A percentile compares a stretch with the other conserved stretches of the same genome.
Conservation (phyloP, 345 rosid species). For the Viola odorata region DNA sequence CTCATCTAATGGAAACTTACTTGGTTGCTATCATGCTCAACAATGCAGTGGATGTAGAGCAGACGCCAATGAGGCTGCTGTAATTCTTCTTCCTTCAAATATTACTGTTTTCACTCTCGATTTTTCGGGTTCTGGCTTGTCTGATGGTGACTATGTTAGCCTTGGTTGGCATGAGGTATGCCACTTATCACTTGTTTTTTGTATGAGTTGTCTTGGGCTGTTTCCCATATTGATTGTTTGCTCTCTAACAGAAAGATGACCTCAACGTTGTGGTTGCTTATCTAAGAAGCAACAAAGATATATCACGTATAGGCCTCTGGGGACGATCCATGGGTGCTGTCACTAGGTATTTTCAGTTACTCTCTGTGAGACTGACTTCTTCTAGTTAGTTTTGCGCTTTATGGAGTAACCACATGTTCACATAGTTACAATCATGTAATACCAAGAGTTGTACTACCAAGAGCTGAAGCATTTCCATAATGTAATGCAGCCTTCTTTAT, state of each 20-base stretch:
- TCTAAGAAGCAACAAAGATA: slow-evolving; percentile 62
- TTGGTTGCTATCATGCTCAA: slow-evolving; percentile 9
- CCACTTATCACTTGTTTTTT: slow-evolving; percentile 2
- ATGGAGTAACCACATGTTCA: too few relatives aligned
- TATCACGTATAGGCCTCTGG: slow-evolving; percentile 91
- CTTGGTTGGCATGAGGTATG: slow-evolving; percentile 37
- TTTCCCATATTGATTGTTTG: slow-evolving; percentile 9
- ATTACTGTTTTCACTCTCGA: slow-evolving; percentile 30
- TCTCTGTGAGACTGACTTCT: slow-evolving; percentile 7
- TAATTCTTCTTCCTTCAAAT: slow-evolving; percentile 33
- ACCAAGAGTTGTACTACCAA: too few relatives aligned
- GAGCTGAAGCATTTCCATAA: not conserved
- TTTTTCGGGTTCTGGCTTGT: slow-evolving; percentile 35
- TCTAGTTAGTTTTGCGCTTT: not conserved
- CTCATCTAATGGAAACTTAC: slow-evolving; percentile 13
- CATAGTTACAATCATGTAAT: too few relatives aligned
- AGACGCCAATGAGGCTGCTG: slow-evolving; percentile 33
- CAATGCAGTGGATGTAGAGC: slow-evolving; percentile 32
- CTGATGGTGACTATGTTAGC: slow-evolving; percentile 34
- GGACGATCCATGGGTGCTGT: slow-evolving; percentile 99
- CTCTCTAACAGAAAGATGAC: slow-evolving; percentile 67
- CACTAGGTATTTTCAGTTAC: slow-evolving; percentile 54
- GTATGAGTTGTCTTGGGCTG: not conserved
- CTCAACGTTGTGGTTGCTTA: slow-evolving; percentile 81
- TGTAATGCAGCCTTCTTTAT: slow-evolving; percentile 28